Conservation (phyloP, 108 stramenopile genomes). For the Cyclostephanos tholiformis region DNA sequence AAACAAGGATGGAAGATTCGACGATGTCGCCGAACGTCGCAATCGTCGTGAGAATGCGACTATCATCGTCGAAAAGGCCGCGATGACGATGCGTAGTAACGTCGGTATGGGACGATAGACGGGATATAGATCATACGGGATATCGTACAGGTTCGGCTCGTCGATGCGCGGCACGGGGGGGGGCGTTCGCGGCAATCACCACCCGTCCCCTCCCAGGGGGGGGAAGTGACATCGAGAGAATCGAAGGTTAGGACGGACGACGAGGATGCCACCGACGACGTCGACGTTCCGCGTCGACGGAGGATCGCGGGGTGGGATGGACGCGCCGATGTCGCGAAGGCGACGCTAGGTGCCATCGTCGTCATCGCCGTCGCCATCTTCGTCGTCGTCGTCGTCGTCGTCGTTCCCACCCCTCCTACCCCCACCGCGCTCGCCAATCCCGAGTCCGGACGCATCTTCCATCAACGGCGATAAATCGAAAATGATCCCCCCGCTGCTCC, state of each 20-base stretch:
- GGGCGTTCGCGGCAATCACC: not conserved
- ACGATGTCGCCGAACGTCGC: slow-evolving; percentile 3
- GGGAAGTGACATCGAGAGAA: no score
- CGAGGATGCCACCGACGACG: slow-evolving; percentile 9
- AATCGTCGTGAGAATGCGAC: slow-evolving; percentile 31
- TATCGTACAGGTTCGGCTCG: slow-evolving; percentile 62
- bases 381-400: slow-evolving; percentile 36
- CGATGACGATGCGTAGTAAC: slow-evolving; percentile 26
- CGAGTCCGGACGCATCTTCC: no score
- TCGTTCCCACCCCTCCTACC: no score
- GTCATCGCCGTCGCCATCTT: slow-evolving; percentile 51
- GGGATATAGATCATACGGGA: slow-evolving; percentile 53
- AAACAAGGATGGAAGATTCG: no score
- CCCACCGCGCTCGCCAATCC: no score
- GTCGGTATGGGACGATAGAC: slow-evolving; percentile 60
- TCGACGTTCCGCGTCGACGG: not conserved
- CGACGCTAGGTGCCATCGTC: slow-evolving; percentile 75
- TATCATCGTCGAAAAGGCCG: slow-evolving; percentile 25
- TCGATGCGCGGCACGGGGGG: slow-evolving; percentile 27
- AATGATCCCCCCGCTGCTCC: no score
- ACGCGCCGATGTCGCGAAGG: slow-evolving; percentile 2
- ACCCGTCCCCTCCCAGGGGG: slow-evolving; percentile 3
- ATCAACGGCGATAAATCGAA: no score
- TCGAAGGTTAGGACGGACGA: not conserved
- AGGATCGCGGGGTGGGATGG: not conserved